phyloP scores from a whole-genome alignment of 2,329 filamentous ascomycete genomes.

The Elsinoe australis region DNA sequence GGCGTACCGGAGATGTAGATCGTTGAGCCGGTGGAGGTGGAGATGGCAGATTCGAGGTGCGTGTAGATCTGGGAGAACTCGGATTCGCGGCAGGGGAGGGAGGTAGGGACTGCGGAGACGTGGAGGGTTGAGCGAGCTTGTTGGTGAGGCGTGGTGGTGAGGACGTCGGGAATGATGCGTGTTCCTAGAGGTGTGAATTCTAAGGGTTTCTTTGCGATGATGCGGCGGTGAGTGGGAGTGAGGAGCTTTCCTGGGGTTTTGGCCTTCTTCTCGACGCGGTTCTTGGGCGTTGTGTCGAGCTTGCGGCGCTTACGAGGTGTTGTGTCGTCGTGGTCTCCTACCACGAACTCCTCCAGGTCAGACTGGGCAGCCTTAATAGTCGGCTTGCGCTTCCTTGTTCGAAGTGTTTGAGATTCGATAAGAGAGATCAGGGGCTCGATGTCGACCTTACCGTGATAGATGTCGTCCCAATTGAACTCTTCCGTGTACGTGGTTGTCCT shows the following conservation, averaged over 20 bases:
- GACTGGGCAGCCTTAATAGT: constrained; percentile 25
- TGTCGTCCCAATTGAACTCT: constrained; percentile 84
- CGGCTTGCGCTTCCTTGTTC: constrained; percentile 50
- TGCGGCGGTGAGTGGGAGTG: constrained; percentile 59
- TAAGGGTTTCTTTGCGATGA: constrained; percentile 75
- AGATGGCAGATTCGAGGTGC: constrained; percentile 88
- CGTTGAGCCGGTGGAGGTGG: constrained; percentile 85
- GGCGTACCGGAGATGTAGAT: constrained; percentile 99
- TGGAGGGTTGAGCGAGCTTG: constrained; percentile 82
- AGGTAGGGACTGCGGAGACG: constrained; percentile 83
- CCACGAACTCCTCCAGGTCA: constrained; percentile 41
- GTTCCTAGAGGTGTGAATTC: constrained; percentile 96
- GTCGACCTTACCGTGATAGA: constrained; percentile 62
- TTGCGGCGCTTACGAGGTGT: constrained; percentile 45
- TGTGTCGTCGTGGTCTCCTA: constrained; percentile 33
- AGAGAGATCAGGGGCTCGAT: constrained; percentile 58
- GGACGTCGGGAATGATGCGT: constrained; percentile 64
- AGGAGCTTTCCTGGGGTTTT: constrained; percentile 39
- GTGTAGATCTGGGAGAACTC: constrained; percentile 91
- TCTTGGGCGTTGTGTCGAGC: constrained; percentile 40
- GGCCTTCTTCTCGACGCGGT: constrained; percentile 12
- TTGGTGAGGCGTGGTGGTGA: constrained; percentile 81
- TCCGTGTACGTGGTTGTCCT: constrained; percentile 84
- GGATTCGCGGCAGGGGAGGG: constrained; percentile 80
- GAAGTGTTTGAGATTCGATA: constrained; percentile 65